phyloP scores from a whole-genome alignment of 2,329 filamentous ascomycete species.

The Monosporascus sp. region DNA sequence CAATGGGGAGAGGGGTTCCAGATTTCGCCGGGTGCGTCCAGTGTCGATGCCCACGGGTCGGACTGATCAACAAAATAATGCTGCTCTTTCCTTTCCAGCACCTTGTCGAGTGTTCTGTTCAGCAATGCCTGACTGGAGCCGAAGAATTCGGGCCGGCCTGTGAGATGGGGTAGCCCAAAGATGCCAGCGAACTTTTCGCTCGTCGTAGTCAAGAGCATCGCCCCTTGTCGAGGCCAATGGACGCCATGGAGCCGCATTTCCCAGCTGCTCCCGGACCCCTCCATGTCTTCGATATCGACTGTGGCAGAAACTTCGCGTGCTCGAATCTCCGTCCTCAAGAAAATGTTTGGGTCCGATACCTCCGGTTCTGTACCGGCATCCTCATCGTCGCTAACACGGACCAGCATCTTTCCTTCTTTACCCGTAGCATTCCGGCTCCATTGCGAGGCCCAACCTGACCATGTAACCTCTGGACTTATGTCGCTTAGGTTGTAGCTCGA shows the following conservation, averaged over 20 bases:
- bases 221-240: slow-evolving; percentile 78
- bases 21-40: slow-evolving; percentile 55
- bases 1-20: slow-evolving; percentile 66
- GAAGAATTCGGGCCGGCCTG: slow-evolving; percentile 53
- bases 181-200: slow-evolving; percentile 94
- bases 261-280: slow-evolving; percentile 66
- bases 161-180: slow-evolving; percentile 80
- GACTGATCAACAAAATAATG: slow-evolving; percentile 49
- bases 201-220: slow-evolving; percentile 77
- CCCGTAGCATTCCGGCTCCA: slow-evolving; percentile 83
- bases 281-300: slow-evolving; percentile 66
- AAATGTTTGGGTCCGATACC: slow-evolving; percentile 28
- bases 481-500: slow-evolving; percentile 57
- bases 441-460: slow-evolving; percentile 50
- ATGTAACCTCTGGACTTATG: slow-evolving; percentile 60
- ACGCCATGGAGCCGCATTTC: slow-evolving; percentile 77
- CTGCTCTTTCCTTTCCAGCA: slow-evolving; percentile 60
- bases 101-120: slow-evolving; percentile 64
- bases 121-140: slow-evolving; percentile 58
- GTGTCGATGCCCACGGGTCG: slow-evolving; percentile 72
- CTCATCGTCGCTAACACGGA: slow-evolving; percentile 58
- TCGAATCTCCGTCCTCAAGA: slow-evolving; percentile 40
- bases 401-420: slow-evolving; percentile 58
- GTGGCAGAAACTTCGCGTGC: slow-evolving; percentile 65
- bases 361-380: slow-evolving; percentile 37